phyloP scores from a whole-genome alignment of 164 flowering plant species.

The Sedum album region DNA sequence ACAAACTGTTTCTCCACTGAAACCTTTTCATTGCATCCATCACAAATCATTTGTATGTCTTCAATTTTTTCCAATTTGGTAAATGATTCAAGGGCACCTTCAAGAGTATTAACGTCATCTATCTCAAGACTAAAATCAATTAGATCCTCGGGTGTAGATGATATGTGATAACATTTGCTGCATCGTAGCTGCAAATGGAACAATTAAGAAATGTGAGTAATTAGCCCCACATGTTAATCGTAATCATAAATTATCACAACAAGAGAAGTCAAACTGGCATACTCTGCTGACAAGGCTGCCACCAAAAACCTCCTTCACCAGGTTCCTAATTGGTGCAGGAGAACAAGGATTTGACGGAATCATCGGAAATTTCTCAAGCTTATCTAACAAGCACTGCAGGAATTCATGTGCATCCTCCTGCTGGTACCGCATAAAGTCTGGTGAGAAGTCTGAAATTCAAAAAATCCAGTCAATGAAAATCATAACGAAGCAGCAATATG shows the following conservation, averaged over 20 bases:
- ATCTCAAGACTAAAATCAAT: slow-evolving; percentile 85
- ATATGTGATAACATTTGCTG: slow-evolving; percentile 61
- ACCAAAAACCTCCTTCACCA: slow-evolving; percentile 72
- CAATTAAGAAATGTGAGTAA: neutral
- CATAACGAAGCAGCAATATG: neutral
- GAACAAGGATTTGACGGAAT: neutral
- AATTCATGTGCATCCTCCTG: slow-evolving; percentile 99
- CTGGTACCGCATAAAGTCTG: slow-evolving; percentile 40
- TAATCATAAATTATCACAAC: neutral
- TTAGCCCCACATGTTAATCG: neutral
- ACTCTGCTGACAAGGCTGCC: slow-evolving; percentile 82
- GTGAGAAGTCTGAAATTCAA: slow-evolving; percentile 40
- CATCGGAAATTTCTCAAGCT: slow-evolving; percentile 31
- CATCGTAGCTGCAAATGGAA: slow-evolving; percentile 61
- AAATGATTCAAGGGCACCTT: slow-evolving; percentile 62
- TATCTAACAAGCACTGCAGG: slow-evolving; percentile 69
- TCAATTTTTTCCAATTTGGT: slow-evolving; percentile 75
- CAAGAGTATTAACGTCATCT: slow-evolving; percentile 49
- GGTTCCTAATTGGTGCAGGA: slow-evolving; percentile 25
- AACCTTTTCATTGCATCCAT: slow-evolving; percentile 56
- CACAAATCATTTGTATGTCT: slow-evolving; percentile 61
- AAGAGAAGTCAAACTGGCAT: slow-evolving; percentile 9
- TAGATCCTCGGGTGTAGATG: slow-evolving; percentile 64
- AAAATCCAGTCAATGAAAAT: too few relatives aligned
- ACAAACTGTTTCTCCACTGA: slow-evolving; percentile 64